Conservation (phyloP, 2,329 filamentous ascomycete species). For the Diaporthe citrichinensis region DNA sequence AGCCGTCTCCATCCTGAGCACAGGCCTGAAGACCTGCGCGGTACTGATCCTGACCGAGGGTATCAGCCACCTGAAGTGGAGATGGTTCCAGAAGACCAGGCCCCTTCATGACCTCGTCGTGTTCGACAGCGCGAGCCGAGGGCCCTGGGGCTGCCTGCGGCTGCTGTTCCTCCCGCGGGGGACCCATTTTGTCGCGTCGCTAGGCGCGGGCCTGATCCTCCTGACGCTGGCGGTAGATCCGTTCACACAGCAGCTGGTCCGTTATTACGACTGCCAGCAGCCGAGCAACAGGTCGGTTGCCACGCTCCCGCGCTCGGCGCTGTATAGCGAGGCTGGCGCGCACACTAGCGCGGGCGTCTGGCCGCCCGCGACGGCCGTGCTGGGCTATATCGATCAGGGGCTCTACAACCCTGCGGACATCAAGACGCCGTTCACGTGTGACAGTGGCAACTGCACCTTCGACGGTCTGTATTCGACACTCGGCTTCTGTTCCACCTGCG, state of each 20-base stretch:
- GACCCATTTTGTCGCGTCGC: not conserved
- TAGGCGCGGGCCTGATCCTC: conserved; percentile 9
- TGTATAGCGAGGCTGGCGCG: conserved; percentile 7
- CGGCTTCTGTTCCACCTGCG: conserved; percentile 12
- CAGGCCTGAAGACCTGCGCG: conserved; percentile 1
- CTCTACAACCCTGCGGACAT: conserved; percentile 18
- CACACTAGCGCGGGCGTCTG: conserved; percentile 1
- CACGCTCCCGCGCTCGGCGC: not conserved
- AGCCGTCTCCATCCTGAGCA: conserved; percentile 17
- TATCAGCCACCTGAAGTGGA: conserved; percentile 19
- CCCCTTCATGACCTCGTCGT: conserved; percentile 19
- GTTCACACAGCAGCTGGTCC: conserved; percentile 17
- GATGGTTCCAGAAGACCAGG: conserved; percentile 1
- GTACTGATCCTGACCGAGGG: conserved; percentile 16
- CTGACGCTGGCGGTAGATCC: conserved; percentile 3
- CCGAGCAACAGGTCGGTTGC: not conserved
- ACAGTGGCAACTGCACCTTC: conserved; percentile 8
- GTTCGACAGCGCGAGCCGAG: not conserved
- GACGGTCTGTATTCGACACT: not conserved
- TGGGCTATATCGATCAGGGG: conserved; percentile 23
- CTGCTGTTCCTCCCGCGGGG: conserved; percentile 16
- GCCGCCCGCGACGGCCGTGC: not conserved
- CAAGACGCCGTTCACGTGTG: conserved; percentile 11
- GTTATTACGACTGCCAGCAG: conserved; percentile 13
- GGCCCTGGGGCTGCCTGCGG: conserved; percentile 18